Evolutionary conservation across 495 filamentous ascomycete genomes (phyloP).

Genomic region (Aspergillus biplanus): DNA sequence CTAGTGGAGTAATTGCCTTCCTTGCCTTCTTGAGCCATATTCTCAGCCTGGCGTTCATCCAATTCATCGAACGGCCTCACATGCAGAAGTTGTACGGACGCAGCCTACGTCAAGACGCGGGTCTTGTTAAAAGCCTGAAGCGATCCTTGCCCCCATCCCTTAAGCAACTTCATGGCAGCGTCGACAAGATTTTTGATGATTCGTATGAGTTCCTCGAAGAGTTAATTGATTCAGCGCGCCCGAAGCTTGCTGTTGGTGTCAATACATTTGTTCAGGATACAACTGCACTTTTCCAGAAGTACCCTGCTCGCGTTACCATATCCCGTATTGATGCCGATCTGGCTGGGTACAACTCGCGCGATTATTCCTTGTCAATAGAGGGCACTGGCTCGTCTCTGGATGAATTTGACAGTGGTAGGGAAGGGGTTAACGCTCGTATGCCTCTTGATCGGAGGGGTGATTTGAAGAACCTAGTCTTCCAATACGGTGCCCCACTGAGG

Average conservation of each 20-base stretch:
- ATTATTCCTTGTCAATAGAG: constrained; percentile 78
- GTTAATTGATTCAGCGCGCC: constrained; percentile 82
- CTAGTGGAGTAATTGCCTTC: constrained; percentile 79
- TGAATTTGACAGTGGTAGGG: constrained; percentile 50
- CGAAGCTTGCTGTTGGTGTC: constrained; percentile 84
- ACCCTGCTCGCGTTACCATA: constrained; percentile 86
- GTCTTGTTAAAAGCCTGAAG: constrained; percentile 86
- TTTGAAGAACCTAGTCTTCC: constrained; percentile 74
- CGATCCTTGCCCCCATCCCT: constrained; percentile 84
- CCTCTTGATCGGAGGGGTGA: constrained; percentile 57
- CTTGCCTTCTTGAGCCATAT: constrained; percentile 85
- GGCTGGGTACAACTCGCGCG: constrained; percentile 79
- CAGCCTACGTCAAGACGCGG: constrained; percentile 81
- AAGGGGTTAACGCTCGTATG: constrained; percentile 53
- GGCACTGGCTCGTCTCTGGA: constrained; percentile 62
- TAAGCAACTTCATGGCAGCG: constrained; percentile 74
- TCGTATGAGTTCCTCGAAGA: constrained; percentile 89
- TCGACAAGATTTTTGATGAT: constrained; percentile 84
- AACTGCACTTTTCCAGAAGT: constrained; percentile 82
- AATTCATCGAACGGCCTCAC: constrained; percentile 92
- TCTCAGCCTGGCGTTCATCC: constrained; percentile 83
- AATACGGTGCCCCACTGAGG: constrained; percentile 89
- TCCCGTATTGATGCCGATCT: constrained; percentile 79
- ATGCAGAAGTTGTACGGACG: constrained; percentile 98
- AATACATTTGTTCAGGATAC: constrained; percentile 88